Base-by-base conservation (phyloP, 179 eudicot genomes). In the Camellia oleifera region DNA sequence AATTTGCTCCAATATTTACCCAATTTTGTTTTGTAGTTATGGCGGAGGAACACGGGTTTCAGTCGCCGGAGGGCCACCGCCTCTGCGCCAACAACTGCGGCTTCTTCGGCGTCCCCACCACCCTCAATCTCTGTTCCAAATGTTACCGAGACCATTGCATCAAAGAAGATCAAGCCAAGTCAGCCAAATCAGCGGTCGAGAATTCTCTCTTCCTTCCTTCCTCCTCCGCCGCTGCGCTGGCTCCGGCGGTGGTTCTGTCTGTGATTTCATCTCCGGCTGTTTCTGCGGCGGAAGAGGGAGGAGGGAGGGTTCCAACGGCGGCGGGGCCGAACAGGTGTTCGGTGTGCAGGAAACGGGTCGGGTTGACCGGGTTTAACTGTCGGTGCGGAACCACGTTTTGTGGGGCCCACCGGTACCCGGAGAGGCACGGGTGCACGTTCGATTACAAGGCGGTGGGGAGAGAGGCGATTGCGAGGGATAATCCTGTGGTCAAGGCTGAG, bases 41-140 rank as follows among this genome's bases (percentile, higher is more conserved):
- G 90, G 90, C 88, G 62, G 90, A 88, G 77, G 90, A 88, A 18
- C 90, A 88, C 45, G 81, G 82, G 75, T 84, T 78, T 75, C 85
- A 85, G 64, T 71, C 88, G 23, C 85, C 79, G 17, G 90, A 88
- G 69, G 85, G 87, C 54, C 87, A 86, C 82, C 77, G 65, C 32
- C 75, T 86, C 74, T 88, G 91, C 75, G 86, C 89, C 48, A 86
- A 88, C 74, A 84, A 82, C 69, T 88, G 91, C 76, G 91, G 89
- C 5, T 86, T 88, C 77, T 88, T 86, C 70, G 91, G 91, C 9
- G 82, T 82, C 67, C 81, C 89, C 0, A 84, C 91, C 7, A 88
- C 87, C 62, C 84, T 78, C 57, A 84, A 88, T 77, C 72, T 88
- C 40, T 86, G 91, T 63, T 86, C 89, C 45, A 86, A 86, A 84